phyloP scores from a whole-genome alignment of 2,329 filamentous ascomycete species.

The Claviceps africana region DNA sequence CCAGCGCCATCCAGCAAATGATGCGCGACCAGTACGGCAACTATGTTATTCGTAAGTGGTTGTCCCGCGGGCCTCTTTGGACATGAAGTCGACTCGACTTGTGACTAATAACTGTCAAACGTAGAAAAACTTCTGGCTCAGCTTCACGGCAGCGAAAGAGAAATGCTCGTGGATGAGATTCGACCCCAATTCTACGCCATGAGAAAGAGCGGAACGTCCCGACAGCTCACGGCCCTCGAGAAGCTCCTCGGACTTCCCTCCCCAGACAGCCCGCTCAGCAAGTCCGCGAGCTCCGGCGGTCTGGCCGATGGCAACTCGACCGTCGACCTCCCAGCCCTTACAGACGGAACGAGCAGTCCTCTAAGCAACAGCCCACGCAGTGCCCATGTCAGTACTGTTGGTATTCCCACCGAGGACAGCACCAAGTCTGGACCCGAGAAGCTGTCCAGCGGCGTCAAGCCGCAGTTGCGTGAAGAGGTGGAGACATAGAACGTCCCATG shows the following conservation, averaged over 20 bases:
- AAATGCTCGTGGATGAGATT: slow-evolving; percentile 48
- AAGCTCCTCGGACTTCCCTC: slow-evolving; percentile 16
- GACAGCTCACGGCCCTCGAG: slow-evolving; percentile 36
- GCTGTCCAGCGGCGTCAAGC: slow-evolving; percentile 6
- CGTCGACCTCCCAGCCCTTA: slow-evolving; percentile 51
- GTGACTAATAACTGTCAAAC: slow-evolving; percentile 13
- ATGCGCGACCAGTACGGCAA: slow-evolving; percentile 91
- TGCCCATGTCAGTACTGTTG: slow-evolving; percentile 42
- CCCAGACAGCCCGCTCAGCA: slow-evolving; percentile 6
- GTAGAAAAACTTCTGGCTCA: slow-evolving; percentile 65
- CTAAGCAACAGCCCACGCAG: slow-evolving; percentile 53
- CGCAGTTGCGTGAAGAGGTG: slow-evolving; percentile 15
- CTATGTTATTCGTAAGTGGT: slow-evolving; percentile 78
- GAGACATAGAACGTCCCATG: slow-evolving; percentile 14
- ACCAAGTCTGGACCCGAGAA: slow-evolving; percentile 11
- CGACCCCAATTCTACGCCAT: slow-evolving; percentile 45
- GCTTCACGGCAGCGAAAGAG: slow-evolving; percentile 45
- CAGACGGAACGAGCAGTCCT: slow-evolving; percentile 55
- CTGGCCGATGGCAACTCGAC: slow-evolving; percentile 36
- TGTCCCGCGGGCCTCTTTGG: no score
- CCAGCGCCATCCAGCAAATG: slow-evolving; percentile 56
- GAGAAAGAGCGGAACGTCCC: slow-evolving; percentile 50
- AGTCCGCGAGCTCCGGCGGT: slow-evolving; percentile 21
- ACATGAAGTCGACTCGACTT: no score
- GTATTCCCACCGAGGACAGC: slow-evolving; percentile 19